Conservation (phyloP, 2,329 filamentous ascomycete species). For the Colletotrichum eremochloae region DNA sequence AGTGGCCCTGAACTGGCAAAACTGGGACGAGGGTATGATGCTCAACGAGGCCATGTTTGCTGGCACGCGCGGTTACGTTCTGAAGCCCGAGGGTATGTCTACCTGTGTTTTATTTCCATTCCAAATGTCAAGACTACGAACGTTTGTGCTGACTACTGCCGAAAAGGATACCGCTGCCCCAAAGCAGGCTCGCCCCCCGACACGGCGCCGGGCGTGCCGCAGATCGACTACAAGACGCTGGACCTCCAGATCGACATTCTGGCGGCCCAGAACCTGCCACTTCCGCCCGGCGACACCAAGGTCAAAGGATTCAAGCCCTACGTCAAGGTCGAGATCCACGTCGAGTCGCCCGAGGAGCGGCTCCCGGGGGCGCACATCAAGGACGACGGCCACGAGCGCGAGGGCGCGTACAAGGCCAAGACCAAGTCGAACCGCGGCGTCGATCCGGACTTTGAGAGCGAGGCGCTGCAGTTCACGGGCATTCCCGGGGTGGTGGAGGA, state of each 20-base stretch:
- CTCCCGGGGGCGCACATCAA: slow-evolving; percentile 51
- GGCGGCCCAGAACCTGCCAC: slow-evolving; percentile 81
- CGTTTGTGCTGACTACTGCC: background rate
- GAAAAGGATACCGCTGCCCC: slow-evolving; percentile 55
- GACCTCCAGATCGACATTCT: slow-evolving; percentile 80
- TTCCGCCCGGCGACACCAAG: slow-evolving; percentile 68
- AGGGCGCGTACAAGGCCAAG: slow-evolving; percentile 67
- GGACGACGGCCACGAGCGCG: slow-evolving; percentile 56
- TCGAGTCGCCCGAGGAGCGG: slow-evolving; percentile 72
- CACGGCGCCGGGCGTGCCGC: slow-evolving; percentile 21
- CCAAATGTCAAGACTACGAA: background rate
- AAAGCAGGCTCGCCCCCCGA: slow-evolving; percentile 45
- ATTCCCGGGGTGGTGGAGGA: slow-evolving; percentile 73
- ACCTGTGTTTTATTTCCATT: too few species aligned
- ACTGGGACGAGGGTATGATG: slow-evolving; percentile 94
- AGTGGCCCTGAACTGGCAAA: slow-evolving; percentile 95
- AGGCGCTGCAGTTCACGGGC: slow-evolving; percentile 69
- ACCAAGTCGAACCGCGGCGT: slow-evolving; percentile 70
- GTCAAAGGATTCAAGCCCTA: slow-evolving; percentile 79
- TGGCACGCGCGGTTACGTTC: slow-evolving; percentile 84
- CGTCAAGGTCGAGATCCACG: slow-evolving; percentile 86
- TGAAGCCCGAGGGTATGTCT: slow-evolving; percentile 79
- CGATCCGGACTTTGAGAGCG: slow-evolving; percentile 73
- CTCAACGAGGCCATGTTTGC: slow-evolving; percentile 94
- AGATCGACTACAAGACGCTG: slow-evolving; percentile 69